Conservation (phyloP, 306 rosid species). For the Sophora flavescens region DNA sequence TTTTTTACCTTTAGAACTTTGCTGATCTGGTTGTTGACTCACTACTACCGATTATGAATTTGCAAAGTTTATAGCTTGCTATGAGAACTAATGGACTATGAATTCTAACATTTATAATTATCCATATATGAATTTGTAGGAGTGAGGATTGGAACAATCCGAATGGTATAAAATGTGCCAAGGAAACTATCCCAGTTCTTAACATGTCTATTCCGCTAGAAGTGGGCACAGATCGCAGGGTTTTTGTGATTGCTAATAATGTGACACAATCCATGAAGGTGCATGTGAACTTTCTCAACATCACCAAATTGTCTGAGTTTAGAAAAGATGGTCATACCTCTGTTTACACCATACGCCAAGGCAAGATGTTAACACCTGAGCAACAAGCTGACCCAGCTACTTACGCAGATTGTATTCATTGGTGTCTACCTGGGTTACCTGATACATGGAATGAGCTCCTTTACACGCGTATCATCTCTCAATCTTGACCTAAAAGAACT, state of each 20-base stretch:
- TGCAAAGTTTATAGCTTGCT: background rate
- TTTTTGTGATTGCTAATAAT: constrained; percentile 62
- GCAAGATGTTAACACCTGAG: constrained; percentile 70
- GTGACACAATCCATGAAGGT: constrained; percentile 60
- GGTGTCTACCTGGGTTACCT: constrained; percentile 97
- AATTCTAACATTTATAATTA: background rate
- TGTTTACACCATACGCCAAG: constrained; percentile 86
- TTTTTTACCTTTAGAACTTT: background rate
- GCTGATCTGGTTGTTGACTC: constrained; percentile 35
- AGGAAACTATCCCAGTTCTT: constrained; percentile 75
- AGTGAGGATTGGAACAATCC: constrained; percentile 92
- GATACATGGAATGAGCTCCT: constrained; percentile 95
- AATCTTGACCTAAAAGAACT: constrained; percentile 53
- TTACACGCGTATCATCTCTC: constrained; percentile 73
- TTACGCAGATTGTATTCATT: constrained; percentile 92
- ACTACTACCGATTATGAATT: background rate
- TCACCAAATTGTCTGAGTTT: constrained; percentile 78
- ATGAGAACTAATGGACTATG: background rate
- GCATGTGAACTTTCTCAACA: constrained; percentile 72
- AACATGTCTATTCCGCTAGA: constrained; percentile 59
- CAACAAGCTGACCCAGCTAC: constrained; percentile 86
- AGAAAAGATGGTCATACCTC: constrained; percentile 97
- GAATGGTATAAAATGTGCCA: constrained; percentile 87
- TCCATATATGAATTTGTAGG: constrained; percentile 48
- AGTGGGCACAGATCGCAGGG: constrained; percentile 83